Evolutionary conservation across 371 early-diverging fungal species (phyloP).

Genomic region (Mortierella sp.): DNA sequence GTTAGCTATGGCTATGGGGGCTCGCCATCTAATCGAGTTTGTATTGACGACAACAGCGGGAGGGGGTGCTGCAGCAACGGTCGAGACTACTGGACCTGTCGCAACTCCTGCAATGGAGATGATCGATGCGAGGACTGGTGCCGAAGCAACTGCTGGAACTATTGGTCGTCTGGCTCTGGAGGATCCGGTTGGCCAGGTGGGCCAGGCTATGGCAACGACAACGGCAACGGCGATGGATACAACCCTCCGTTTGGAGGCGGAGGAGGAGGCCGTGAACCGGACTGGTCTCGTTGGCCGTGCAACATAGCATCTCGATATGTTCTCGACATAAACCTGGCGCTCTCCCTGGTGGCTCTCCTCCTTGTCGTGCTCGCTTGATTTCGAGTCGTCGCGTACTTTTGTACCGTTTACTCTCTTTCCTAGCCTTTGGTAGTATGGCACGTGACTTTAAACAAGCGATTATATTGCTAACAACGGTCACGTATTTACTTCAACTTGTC

Average conservation of each 20-base stretch:
- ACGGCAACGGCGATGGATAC: not conserved
- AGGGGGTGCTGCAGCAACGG: not conserved
- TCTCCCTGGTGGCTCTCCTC: not conserved
- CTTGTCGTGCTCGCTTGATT: not conserved
- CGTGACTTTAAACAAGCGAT: not conserved
- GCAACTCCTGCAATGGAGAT: not conserved
- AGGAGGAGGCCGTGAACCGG: not conserved
- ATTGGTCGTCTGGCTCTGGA: not conserved
- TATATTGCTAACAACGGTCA: no score
- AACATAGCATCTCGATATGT: not conserved
- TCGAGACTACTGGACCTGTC: not conserved
- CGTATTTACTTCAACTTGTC: no score
- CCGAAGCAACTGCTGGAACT: slow-evolving; percentile 10
- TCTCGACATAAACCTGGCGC: not conserved
- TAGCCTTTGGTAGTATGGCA: not conserved
- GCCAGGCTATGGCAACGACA: not conserved
- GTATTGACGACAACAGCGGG: not conserved
- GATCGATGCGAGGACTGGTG: slow-evolving; percentile 7
- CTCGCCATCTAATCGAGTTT: not conserved
- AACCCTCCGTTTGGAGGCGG: not conserved
- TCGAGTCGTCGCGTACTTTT: not conserved
- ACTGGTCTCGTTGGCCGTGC: not conserved
- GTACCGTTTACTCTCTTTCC: no score
- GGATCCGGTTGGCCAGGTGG: no score
- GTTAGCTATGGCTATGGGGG: not conserved